Conservation (phyloP, 2,329 filamentous ascomycete species). For the Hypoxylon sp. region DNA sequence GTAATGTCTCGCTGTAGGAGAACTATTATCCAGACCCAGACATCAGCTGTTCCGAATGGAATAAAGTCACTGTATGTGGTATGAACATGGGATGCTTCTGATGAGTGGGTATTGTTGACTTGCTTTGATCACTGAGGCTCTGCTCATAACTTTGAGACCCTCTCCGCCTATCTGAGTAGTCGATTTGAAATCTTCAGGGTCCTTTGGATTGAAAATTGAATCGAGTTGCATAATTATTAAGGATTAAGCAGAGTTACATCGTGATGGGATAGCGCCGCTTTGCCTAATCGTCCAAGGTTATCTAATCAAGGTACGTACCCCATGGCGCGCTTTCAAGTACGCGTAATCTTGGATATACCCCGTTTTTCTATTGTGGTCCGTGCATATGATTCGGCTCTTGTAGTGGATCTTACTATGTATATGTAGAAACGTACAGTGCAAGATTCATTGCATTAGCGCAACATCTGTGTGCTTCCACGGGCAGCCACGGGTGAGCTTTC, state of each 20-base stretch:
- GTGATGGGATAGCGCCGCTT: background rate
- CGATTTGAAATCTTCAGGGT: background rate
- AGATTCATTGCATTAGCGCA: background rate
- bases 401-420: background rate
- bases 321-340: constrained; percentile 16
- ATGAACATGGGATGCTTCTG: background rate
- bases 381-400: constrained; percentile 18
- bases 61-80: background rate
- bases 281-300: background rate
- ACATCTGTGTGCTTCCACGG: background rate
- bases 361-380: constrained; percentile 4
- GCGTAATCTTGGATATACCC: constrained; percentile 29
- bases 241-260: constrained; percentile 8
- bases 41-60: background rate
- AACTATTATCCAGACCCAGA: no score
- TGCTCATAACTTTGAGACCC: constrained; percentile 2
- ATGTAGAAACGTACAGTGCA: background rate
- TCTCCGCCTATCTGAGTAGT: background rate
- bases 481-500: no score
- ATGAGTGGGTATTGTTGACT: background rate
- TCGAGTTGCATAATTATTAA: constrained; percentile 16
- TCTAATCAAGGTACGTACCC: constrained; percentile 21
- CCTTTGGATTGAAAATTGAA: constrained; percentile 1
- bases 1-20: background rate
- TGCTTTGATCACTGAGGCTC: background rate